Evolutionary conservation across 805 yeast species (phyloP).

Genomic region (Cyberlindnera meyerae): DNA sequence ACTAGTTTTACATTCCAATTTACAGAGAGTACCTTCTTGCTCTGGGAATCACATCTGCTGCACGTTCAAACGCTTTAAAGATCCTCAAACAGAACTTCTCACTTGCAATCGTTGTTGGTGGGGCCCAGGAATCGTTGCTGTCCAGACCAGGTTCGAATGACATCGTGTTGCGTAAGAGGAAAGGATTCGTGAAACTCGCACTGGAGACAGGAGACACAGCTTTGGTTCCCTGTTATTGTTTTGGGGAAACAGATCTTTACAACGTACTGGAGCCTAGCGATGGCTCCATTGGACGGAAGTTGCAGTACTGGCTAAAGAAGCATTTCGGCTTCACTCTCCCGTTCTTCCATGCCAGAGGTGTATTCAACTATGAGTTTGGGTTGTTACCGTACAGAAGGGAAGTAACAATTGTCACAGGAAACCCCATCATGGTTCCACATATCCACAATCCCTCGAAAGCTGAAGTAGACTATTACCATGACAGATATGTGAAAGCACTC

Average conservation of each 20-base stretch:
- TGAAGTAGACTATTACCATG: conserved; percentile 67
- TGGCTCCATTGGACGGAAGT: conserved; percentile 42
- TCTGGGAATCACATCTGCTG: conserved; percentile 81
- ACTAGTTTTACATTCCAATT: conserved; percentile 80
- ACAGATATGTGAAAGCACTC: conserved; percentile 60
- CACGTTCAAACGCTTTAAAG: conserved; percentile 62
- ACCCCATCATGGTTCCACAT: conserved; percentile 57
- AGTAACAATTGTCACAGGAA: conserved; percentile 70
- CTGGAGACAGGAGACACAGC: conserved; percentile 70
- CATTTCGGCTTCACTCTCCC: conserved; percentile 83
- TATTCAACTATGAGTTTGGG: conserved; percentile 91
- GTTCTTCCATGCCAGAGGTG: conserved; percentile 84
- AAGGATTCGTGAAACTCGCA: conserved; percentile 87
- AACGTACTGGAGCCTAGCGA: conserved; percentile 42
- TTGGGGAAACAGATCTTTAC: conserved; percentile 79
- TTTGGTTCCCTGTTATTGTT: conserved; percentile 83
- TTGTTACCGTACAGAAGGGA: conserved; percentile 80
- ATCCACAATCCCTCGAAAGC: conserved; percentile 39
- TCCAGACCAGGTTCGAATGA: conserved; percentile 57
- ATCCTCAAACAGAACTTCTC: conserved; percentile 63
- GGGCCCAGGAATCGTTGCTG: conserved; percentile 84
- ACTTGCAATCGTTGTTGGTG: conserved; percentile 89
- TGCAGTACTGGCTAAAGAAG: conserved; percentile 71
- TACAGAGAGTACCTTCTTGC: conserved; percentile 81
- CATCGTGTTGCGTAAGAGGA: conserved; percentile 69